Evolutionary conservation across 2,329 filamentous ascomycete genomes (phyloP), one percentile per base, ranked within the genome.

Genomic region (Drechslerella dactyloides): DNA sequence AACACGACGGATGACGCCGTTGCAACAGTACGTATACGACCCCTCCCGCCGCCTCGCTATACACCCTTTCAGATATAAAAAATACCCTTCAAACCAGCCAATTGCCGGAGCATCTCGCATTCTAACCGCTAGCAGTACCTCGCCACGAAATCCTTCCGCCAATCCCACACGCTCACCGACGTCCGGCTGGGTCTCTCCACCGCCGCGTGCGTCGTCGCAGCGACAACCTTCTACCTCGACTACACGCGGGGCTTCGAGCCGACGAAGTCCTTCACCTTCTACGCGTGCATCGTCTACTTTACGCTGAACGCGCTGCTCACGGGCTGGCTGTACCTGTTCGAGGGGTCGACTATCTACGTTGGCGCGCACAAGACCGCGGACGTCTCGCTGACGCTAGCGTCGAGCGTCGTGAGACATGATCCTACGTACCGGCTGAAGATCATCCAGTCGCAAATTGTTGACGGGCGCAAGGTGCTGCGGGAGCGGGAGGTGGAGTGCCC

Each of bases 1-100:
- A 96, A 94, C 82, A 96, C 93, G 42, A 91, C 90, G 75, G 94
- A 99, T 82, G 94, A 99, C 81, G 91, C 93, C 65, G 88, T 99
- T 70, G 87, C 90, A 52, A 68, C 73, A 21, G 76, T 77, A 73
- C 11, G 70, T n/a, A n/a, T n/a, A n/a, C 27, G n/a, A 23, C 21
- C 61, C 40, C 40, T 33, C 46, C 44, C 19, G 5, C 35, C n/a
- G n/a, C n/a, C n/a, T n/a, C n/a, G n/a, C n/a, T n/a, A n/a, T n/a
- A n/a, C n/a, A n/a, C n/a, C n/a, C n/a, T n/a, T n/a, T n/a, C n/a
- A n/a, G n/a, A n/a, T n/a, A n/a, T n/a, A n/a, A n/a, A n/a, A n/a
- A n/a, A n/a, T n/a, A n/a, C n/a, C n/a, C n/a, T n/a, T n/a, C n/a
- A n/a, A n/a, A n/a, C n/a, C n/a, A n/a, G n/a, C n/a, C n/a, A n/a